Percentiles rank a stretch among this genome's conserved stretches.
Evolutionary conservation across 768 basidiomycete genomes (phyloP).

Genomic region (Xanthoconium stramineum): DNA sequence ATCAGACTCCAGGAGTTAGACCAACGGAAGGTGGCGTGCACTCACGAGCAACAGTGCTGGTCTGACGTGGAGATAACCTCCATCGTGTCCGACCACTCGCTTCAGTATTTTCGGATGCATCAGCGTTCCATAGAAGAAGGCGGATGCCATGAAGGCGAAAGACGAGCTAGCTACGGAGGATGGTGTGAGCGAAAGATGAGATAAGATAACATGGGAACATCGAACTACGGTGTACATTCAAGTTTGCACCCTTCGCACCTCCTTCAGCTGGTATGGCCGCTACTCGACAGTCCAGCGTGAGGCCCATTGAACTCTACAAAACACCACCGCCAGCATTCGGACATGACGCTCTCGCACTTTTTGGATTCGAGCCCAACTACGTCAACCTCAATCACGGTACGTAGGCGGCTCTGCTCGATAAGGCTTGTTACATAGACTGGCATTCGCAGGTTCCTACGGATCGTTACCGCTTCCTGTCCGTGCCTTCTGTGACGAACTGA

Average conservation of each 20-base stretch:
- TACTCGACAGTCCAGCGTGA: not conserved
- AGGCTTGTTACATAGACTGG: not conserved
- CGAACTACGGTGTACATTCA: no score
- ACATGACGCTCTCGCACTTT: constrained; percentile 50
- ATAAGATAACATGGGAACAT: constrained; percentile 3
- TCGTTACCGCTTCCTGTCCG: constrained; percentile 53
- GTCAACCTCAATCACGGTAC: constrained; percentile 65
- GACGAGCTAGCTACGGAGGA: not conserved
- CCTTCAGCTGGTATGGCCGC: constrained; percentile 1
- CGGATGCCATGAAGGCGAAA: constrained; percentile 34
- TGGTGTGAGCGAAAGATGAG: not conserved
- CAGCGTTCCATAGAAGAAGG: constrained; percentile 90
- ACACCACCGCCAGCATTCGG: constrained; percentile 48
- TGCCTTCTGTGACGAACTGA: constrained; percentile 40
- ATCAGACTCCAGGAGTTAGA: not conserved
- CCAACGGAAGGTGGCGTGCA: not conserved
- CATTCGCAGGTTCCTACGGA: constrained; percentile 54
- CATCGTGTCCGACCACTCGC: constrained; percentile 70
- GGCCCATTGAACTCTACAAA: constrained; percentile 18
- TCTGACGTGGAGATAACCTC: constrained; percentile 58
- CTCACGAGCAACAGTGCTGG: constrained; percentile 74
- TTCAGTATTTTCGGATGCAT: constrained; percentile 83
- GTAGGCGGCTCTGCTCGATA: not conserved
- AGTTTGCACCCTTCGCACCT: no score
- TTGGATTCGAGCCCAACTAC: constrained; percentile 54